Conservation (phyloP, 192 early-diverging fungal genomes). For the Mortierella antarctica region DNA sequence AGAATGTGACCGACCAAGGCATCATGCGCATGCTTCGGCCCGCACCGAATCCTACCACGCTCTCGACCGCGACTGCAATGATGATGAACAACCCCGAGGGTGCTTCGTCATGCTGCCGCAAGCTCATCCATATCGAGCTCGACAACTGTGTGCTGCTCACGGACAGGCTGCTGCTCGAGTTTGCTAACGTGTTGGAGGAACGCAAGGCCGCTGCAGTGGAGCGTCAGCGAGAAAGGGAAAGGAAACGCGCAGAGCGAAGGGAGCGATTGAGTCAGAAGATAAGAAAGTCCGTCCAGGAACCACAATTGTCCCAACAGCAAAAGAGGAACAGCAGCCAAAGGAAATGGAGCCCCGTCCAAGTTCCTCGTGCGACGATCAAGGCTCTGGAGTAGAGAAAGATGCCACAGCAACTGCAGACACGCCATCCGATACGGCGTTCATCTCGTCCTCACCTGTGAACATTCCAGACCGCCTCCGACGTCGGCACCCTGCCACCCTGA, state of each 20-base stretch:
- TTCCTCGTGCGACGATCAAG: background rate
- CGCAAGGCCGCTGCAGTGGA: conserved; percentile 25
- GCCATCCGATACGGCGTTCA: background rate
- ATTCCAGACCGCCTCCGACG: conserved; percentile 35
- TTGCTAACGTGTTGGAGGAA: conserved; percentile 56
- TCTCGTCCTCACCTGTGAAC: conserved; percentile 32
- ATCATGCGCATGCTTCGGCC: conserved; percentile 34
- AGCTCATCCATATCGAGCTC: conserved; percentile 56
- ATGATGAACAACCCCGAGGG: conserved; percentile 6
- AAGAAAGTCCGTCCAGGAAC: background rate
- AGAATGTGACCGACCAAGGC: conserved; percentile 49
- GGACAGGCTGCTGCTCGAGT: conserved; percentile 53
- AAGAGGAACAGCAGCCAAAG: background rate
- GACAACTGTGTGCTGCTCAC: conserved; percentile 59
- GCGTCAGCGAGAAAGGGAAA: conserved; percentile 21
- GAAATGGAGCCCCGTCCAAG: background rate
- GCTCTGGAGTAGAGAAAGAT: background rate
- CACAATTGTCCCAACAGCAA: background rate
- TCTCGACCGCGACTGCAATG: conserved; percentile 20
- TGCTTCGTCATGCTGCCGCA: conserved; percentile 26
- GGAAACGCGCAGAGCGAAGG: conserved; percentile 31
- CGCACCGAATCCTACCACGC: conserved; percentile 35
- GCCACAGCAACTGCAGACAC: background rate
- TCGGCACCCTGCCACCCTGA: conserved; percentile 2
- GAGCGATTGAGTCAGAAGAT: conserved; percentile 28